These are phyloP conservation scores for Cercis canadensis DNA, from an alignment of 306 rosid species.

Conservation along the genomic window DNA sequence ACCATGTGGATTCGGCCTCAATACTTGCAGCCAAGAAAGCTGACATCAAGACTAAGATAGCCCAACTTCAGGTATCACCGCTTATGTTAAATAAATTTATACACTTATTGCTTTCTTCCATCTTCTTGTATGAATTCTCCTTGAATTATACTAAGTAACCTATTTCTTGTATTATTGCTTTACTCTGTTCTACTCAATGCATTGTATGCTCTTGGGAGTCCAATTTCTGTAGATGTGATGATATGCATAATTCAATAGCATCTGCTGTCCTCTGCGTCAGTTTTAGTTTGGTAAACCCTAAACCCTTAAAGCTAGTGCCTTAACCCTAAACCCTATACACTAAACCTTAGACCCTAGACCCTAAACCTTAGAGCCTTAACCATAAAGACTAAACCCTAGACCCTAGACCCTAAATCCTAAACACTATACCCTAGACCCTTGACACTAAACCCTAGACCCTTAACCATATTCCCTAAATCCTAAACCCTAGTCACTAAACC, in stretches of 20 bases:
- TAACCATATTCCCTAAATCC: neutral
- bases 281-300: slow-evolving; percentile 5
- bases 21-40: slow-evolving; percentile 92
- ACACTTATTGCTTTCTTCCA: neutral
- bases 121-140: slow-evolving; percentile 7
- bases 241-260: slow-evolving; percentile 12
- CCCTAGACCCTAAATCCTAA: slow-evolving; percentile 12
- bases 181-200: slow-evolving; percentile 20
- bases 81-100: slow-evolving; percentile 7
- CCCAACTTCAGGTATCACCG: slow-evolving; percentile 70
- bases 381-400: neutral
- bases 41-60: slow-evolving; percentile 74
- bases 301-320: neutral
- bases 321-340: neutral
- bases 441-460: too few species aligned
- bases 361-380: neutral
- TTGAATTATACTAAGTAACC: slow-evolving; percentile 19
- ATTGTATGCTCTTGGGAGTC: slow-evolving; percentile 11
- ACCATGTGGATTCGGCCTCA: slow-evolving; percentile 74
- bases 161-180: slow-evolving; percentile 14
- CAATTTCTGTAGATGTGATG: slow-evolving; percentile 4
- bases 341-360: neutral
- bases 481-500: slow-evolving; percentile 5
- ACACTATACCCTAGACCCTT: too few species aligned
- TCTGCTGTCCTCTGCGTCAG: neutral